phyloP scores from a whole-genome alignment of 176 grass and related monocot species.

The Aegilops longissima region DNA sequence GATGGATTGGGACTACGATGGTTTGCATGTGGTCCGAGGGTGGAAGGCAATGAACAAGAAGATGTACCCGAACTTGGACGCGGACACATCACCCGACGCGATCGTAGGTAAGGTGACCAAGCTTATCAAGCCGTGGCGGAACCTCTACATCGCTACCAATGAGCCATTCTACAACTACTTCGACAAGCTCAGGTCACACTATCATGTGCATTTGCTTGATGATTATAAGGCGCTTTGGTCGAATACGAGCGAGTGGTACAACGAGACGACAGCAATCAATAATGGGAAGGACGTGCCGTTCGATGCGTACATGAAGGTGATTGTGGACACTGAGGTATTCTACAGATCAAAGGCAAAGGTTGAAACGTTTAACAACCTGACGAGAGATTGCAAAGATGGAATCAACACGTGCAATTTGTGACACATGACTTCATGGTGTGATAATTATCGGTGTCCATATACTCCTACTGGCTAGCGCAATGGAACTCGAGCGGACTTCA shows the following conservation, averaged over 20 bases:
- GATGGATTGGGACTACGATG: slow-evolving; percentile 93
- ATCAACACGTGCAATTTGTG: slow-evolving; percentile 78
- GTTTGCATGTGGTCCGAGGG: slow-evolving; percentile 77
- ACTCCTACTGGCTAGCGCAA: slow-evolving; percentile 23
- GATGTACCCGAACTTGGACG: slow-evolving; percentile 81
- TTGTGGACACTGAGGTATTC: slow-evolving; percentile 87
- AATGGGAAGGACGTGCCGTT: slow-evolving; percentile 62
- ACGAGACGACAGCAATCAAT: slow-evolving; percentile 66
- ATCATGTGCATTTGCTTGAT: slow-evolving; percentile 89
- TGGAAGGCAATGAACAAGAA: slow-evolving; percentile 80
- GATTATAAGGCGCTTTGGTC: slow-evolving; percentile 94
- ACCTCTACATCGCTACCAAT: slow-evolving; percentile 90
- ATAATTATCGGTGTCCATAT: slow-evolving; percentile 37
- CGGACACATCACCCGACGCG: slow-evolving; percentile 67
- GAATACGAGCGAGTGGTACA: slow-evolving; percentile 83
- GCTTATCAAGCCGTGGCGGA: slow-evolving; percentile 49
- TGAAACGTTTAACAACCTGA: slow-evolving; percentile 95
- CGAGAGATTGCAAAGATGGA: slow-evolving; percentile 97
- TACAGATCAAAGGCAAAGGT: slow-evolving; percentile 70
- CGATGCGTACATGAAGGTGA: slow-evolving; percentile 90
- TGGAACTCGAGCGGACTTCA: slow-evolving; percentile 33
- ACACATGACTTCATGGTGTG: slow-evolving; percentile 26
- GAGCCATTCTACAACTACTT: slow-evolving; percentile 93
- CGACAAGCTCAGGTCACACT: slow-evolving; percentile 84
- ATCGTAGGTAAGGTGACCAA: slow-evolving; percentile 63